phyloP scores from a whole-genome alignment of 2,329 filamentous ascomycete genomes.

The Botrytis porri region DNA sequence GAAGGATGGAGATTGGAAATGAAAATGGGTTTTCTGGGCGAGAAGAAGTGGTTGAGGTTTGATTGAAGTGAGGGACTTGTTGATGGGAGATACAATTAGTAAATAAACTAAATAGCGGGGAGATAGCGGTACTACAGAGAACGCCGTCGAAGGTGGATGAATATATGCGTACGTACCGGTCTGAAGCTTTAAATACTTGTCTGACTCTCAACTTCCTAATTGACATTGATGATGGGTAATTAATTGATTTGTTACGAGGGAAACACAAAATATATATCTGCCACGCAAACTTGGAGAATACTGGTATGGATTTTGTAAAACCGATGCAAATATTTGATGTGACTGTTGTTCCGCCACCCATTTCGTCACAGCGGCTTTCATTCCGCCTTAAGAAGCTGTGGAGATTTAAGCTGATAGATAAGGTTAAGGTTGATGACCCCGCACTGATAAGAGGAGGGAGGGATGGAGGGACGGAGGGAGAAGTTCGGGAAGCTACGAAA shows the following conservation, averaged over 20 bases:
- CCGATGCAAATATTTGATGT: not conserved
- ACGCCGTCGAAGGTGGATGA: not conserved
- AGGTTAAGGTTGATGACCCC: conserved; percentile 6
- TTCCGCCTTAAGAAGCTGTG: not conserved
- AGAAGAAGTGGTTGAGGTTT: conserved; percentile 1
- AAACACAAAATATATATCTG: not conserved
- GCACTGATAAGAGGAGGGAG: not conserved
- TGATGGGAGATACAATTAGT: not conserved
- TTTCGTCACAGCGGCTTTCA: conserved; percentile 8
- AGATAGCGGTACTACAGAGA: not conserved
- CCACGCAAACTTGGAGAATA: not conserved
- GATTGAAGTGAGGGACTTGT: not conserved
- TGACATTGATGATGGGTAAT: not conserved
- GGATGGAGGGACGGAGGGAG: not conserved
- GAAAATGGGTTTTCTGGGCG: conserved; percentile 20
- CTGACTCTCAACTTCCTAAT: not conserved
- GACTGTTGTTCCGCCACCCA: not conserved
- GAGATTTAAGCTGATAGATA: not conserved
- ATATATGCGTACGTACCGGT: not conserved
- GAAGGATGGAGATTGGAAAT: not conserved
- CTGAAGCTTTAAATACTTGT: not conserved
- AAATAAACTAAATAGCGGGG: not conserved
- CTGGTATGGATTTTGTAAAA: not conserved
- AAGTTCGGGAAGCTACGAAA: not conserved
- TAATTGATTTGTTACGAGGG: not conserved